These are phyloP conservation scores for Poa annua DNA, from an alignment of 176 grass and related monocot species.

Conservation along the genomic window DNA sequence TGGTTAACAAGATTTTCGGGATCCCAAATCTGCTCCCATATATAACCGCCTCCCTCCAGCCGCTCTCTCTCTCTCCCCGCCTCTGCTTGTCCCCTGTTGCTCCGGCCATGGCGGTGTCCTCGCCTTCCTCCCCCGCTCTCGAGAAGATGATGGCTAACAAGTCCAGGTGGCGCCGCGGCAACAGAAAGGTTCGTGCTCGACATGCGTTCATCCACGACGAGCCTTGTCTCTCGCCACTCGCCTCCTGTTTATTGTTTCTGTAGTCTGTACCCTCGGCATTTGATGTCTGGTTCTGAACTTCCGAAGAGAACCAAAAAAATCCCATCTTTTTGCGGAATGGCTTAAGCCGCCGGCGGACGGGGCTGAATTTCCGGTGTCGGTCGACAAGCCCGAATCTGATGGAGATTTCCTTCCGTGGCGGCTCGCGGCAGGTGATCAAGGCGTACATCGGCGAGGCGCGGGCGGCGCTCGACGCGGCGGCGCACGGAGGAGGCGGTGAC, in stretches of 20 bases:
- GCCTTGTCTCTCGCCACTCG: neutral
- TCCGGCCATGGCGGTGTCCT: constrained; percentile 52
- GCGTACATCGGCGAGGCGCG: constrained; percentile 63
- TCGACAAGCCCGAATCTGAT: neutral
- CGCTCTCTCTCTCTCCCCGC: neutral
- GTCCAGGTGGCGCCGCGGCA: constrained; percentile 61
- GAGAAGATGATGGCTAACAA: constrained; percentile 43
- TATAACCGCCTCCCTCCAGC: neutral
- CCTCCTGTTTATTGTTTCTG: neutral
- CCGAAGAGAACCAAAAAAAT: neutral
- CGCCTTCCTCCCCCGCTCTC: constrained; percentile 53
- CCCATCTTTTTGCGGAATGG: neutral
- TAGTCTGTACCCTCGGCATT: neutral
- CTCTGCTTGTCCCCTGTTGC: neutral
- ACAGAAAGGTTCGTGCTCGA: constrained; percentile 56
- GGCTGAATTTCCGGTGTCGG: neutral
- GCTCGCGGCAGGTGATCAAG: constrained; percentile 54
- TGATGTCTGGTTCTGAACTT: neutral
- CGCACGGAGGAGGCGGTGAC: neutral
- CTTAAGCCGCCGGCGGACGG: too few species aligned
- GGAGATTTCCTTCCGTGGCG: neutral
- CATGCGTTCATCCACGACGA: neutral
- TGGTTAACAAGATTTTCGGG: neutral
- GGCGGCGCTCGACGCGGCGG: constrained; percentile 42
- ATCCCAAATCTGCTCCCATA: neutral